Conservation (phyloP, 2,329 filamentous ascomycete species). For the Talaromyces amestolkiae region DNA sequence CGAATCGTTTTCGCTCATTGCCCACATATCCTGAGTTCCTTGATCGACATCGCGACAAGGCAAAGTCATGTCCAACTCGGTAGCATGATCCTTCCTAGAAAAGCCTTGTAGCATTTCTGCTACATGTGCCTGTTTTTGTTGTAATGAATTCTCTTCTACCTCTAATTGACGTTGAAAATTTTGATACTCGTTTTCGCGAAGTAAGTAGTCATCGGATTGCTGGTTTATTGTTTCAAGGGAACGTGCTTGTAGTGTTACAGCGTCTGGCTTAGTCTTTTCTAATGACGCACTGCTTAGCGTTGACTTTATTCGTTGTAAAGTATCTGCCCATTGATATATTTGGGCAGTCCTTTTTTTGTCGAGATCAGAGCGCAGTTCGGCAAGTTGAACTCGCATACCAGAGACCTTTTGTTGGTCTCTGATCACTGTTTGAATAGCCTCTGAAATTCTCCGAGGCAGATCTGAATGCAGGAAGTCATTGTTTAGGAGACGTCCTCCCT, state of each 20-base stretch:
- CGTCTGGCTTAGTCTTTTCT: conserved; percentile 10
- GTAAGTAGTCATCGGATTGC: conserved; percentile 25
- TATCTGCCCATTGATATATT: neutral
- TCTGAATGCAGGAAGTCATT: neutral
- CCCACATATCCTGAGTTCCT: neutral
- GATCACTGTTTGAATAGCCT: neutral
- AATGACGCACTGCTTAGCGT: neutral
- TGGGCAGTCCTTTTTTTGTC: neutral
- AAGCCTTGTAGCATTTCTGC: conserved; percentile 12
- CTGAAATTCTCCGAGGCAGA: neutral
- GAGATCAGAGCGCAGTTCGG: conserved; percentile 6
- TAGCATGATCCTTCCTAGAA: neutral
- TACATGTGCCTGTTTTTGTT: conserved; percentile 23
- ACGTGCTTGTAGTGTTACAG: conserved; percentile 20
- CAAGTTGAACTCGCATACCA: conserved; percentile 9
- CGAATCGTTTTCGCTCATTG: neutral
- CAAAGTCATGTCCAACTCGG: neutral
- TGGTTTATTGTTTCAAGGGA: conserved; percentile 21
- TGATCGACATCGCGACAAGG: neutral
- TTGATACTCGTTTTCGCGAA: conserved; percentile 27
- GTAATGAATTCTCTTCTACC: conserved; percentile 28
- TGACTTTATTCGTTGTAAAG: neutral
- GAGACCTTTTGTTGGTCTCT: conserved; percentile 11
- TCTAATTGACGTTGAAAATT: conserved; percentile 29
- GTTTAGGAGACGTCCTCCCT: neutral